These are phyloP conservation scores for Fusarium gaditjirri DNA, from an alignment of 2,329 filamentous ascomycete genomes.

Conservation along the genomic window DNA sequence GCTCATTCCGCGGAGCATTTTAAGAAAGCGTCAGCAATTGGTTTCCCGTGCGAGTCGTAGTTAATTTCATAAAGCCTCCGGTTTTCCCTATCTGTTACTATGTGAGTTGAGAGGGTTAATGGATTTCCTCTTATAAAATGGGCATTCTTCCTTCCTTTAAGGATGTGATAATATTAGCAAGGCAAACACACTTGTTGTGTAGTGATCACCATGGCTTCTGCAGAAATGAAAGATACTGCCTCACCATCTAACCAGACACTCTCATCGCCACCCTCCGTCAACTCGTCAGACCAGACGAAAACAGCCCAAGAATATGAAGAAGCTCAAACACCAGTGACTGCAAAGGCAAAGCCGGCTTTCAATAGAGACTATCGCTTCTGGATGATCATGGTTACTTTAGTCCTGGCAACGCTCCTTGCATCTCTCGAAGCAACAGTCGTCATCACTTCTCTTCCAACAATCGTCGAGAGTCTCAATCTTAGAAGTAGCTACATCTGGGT, in stretches of 20 bases:
- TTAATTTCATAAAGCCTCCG: not conserved
- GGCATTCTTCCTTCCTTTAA: too few relatives aligned
- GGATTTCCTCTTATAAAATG: not conserved
- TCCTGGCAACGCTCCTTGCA: constrained; percentile 34
- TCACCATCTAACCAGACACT: not conserved
- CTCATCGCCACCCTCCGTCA: not conserved
- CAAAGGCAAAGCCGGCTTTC: constrained; percentile 3
- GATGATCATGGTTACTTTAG: constrained; percentile 42
- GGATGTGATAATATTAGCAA: not conserved
- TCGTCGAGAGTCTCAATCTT: constrained; percentile 37
- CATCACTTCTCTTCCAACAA: constrained; percentile 43
- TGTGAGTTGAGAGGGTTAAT: too few relatives aligned
- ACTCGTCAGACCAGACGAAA: not conserved
- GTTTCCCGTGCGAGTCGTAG: not conserved
- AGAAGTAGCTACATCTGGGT: constrained; percentile 47
- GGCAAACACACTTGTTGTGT: fast-evolving
- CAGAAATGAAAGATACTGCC: not conserved
- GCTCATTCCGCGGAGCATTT: not conserved
- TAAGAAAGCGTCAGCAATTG: not conserved
- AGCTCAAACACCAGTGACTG: not conserved
- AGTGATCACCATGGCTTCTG: not conserved
- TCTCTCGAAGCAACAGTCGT: constrained; percentile 43
- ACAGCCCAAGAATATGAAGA: not conserved
- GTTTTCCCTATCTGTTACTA: fast-evolving
- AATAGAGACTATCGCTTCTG: constrained; percentile 42